phyloP scores from a whole-genome alignment of 169 alveolate genomes.

The Cryptosporidium ryanae region DNA sequence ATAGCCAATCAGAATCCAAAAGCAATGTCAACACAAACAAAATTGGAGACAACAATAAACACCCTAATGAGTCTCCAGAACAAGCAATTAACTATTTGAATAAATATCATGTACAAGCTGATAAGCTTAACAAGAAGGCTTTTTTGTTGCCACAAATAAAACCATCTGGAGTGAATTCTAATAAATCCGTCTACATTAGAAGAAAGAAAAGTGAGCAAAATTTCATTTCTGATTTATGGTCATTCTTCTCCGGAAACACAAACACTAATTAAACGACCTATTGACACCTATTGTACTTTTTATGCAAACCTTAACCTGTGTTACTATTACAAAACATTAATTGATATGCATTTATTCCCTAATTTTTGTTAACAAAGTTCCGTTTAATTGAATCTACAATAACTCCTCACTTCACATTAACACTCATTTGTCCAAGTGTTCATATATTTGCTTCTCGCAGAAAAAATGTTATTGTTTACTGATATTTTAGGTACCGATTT shows the following conservation, averaged over 20 bases:
- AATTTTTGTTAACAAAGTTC: too few species aligned
- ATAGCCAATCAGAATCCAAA: background rate
- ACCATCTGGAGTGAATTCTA: background rate
- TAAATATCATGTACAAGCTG: background rate
- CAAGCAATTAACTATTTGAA: background rate
- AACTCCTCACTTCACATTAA: too few species aligned
- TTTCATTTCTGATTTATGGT: slow-evolving; percentile 30
- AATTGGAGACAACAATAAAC: background rate
- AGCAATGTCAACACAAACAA: background rate
- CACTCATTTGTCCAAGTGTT: too few species aligned
- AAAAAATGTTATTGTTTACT: too few species aligned
- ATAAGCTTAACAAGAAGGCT: background rate
- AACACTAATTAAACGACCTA: background rate
- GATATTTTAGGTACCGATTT: too few species aligned
- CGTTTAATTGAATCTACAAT: too few species aligned
- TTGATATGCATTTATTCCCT: too few species aligned
- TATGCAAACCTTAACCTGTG: background rate
- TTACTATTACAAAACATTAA: too few species aligned
- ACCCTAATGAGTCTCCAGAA: background rate
- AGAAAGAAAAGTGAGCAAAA: slow-evolving; percentile 21
- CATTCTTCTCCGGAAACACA: slow-evolving; percentile 32
- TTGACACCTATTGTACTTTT: background rate
- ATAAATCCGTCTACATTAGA: background rate
- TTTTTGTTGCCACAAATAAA: background rate
- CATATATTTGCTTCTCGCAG: too few species aligned